phyloP scores from a whole-genome alignment of 148 eudicot genomes.

The Arbutus unedo region DNA sequence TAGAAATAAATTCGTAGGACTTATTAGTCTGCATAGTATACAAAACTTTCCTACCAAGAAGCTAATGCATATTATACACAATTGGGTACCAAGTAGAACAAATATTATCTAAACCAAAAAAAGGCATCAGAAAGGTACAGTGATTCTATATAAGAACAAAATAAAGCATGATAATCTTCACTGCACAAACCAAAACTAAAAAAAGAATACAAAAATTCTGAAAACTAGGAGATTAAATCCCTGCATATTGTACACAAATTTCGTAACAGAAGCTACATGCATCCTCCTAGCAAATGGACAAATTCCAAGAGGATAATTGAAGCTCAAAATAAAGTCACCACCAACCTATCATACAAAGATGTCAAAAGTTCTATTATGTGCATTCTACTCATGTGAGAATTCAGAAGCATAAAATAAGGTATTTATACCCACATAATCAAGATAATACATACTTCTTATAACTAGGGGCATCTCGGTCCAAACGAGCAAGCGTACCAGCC shows the following conservation, averaged over 20 bases:
- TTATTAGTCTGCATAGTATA: neutral
- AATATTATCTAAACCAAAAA: no score
- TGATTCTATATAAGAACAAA: no score
- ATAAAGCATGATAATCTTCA: no score
- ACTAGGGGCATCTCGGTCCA: constrained; percentile 97
- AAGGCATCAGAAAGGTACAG: no score
- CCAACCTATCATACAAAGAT: neutral
- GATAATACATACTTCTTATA: constrained; percentile 75
- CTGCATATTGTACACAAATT: neutral
- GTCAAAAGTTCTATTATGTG: neutral
- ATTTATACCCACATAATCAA: neutral
- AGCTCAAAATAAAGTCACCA: neutral
- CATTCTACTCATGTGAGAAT: neutral
- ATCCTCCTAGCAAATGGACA: neutral
- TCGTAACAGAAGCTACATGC: neutral
- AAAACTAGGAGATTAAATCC: neutral
- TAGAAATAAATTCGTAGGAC: neutral
- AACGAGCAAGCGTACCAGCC: constrained; percentile 98
- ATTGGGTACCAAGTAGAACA: no score
- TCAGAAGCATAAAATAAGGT: neutral
- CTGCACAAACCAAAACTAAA: no score
- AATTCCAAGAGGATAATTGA: constrained; percentile 1
- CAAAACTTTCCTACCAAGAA: no score
- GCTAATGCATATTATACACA: no score
- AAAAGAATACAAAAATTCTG: no score